Percentiles rank a stretch among this genome's conserved stretches.
Conservation (phyloP, 371 early-diverging fungal species). For the Nosema muscidifuracis region DNA sequence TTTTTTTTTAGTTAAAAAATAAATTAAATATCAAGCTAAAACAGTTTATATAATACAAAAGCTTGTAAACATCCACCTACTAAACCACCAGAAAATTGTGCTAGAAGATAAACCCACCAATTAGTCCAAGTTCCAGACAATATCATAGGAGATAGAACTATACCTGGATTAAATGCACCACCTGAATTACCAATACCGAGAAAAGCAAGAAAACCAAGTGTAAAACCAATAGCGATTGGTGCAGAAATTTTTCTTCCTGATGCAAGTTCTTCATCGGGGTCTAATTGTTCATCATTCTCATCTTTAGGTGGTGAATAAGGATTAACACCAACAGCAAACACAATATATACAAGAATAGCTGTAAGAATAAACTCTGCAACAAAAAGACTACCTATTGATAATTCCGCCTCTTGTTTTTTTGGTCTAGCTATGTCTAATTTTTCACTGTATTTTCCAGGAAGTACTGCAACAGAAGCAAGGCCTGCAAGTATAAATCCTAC, state of each 20-base stretch:
- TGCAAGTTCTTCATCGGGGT: constrained; percentile 41
- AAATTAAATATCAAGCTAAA: no score
- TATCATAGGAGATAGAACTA: constrained; percentile 65
- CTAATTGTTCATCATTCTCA: constrained; percentile 48
- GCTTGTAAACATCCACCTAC: constrained; percentile 65
- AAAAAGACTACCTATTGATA: constrained; percentile 54
- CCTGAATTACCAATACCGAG: constrained; percentile 67
- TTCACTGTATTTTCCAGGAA: constrained; percentile 62
- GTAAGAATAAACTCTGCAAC: constrained; percentile 66
- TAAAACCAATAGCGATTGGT: constrained; percentile 62
- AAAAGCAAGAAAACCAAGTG: constrained; percentile 68
- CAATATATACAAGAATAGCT: constrained; percentile 69
- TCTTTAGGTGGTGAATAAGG: constrained; percentile 65
- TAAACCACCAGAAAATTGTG: constrained; percentile 67
- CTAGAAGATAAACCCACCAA: constrained; percentile 67
- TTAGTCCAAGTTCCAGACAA: constrained; percentile 65
- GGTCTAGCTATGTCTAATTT: constrained; percentile 54
- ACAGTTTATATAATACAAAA: constrained; percentile 53
- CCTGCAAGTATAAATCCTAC: constrained; percentile 66
- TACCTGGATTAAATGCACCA: constrained; percentile 70
- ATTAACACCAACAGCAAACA: constrained; percentile 70
- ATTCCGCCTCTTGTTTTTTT: constrained; percentile 22
- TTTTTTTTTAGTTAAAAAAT: no score
- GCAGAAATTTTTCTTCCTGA: constrained; percentile 56
- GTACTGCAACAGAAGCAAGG: constrained; percentile 64